Evolutionary conservation across 371 early-diverging fungal species (phyloP).

Genomic region (Zopfochytrium polystomum): DNA sequence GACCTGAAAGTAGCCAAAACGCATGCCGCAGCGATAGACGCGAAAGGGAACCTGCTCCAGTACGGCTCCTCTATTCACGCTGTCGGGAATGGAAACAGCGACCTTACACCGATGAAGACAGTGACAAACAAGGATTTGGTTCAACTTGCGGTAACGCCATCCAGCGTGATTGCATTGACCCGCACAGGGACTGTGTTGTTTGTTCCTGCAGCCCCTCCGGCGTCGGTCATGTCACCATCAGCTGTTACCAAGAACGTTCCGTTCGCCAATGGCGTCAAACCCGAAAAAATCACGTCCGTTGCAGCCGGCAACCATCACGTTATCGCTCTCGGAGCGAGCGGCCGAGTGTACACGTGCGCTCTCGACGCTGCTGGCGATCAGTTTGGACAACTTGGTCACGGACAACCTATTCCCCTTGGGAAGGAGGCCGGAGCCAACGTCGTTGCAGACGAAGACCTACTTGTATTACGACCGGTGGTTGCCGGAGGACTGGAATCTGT

Average conservation of each 20-base stretch:
- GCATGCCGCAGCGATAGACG: constrained; percentile 30
- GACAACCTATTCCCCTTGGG: background rate
- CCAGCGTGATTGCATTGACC: constrained; percentile 18
- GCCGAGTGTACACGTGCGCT: constrained; percentile 29
- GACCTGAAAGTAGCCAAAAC: constrained; percentile 21
- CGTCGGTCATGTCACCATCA: background rate
- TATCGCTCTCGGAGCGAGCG: constrained; percentile 29
- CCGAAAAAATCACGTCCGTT: constrained; percentile 25
- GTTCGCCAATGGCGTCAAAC: background rate
- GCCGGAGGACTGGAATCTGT: background rate
- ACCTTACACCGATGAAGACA: constrained; percentile 1
- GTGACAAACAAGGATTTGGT: constrained; percentile 22
- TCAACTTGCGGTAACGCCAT: constrained; percentile 23
- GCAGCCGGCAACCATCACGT: constrained; percentile 36
- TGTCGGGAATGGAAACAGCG: background rate
- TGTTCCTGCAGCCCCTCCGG: constrained; percentile 1
- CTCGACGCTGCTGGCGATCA: constrained; percentile 4
- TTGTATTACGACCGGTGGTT: constrained; percentile 5
- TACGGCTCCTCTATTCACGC: background rate
- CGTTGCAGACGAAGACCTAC: too few species aligned
- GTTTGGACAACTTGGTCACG: constrained; percentile 37
- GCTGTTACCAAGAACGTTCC: background rate
- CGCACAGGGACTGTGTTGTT: constrained; percentile 12
- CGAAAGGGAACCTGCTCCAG: constrained; percentile 29
- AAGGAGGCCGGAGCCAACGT: background rate